Evolutionary conservation across 2,329 filamentous ascomycete genomes (phyloP).

Genomic region (Exophiala phaeomuriformis): DNA sequence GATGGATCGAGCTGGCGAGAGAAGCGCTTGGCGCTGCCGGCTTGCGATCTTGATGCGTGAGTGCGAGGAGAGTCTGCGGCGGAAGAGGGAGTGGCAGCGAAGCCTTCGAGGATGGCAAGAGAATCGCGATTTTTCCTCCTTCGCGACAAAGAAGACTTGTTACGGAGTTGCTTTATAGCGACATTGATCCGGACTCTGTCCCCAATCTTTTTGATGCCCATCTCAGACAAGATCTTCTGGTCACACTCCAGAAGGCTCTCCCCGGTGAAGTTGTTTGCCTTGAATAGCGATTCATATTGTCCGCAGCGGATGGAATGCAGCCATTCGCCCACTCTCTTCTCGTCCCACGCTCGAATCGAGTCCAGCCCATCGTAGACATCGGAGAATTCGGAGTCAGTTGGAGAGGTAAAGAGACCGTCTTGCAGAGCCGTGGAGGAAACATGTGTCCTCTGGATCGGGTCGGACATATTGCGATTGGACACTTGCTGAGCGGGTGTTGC

Average conservation of each 20-base stretch:
- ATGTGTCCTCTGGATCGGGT: slow-evolving; percentile 30
- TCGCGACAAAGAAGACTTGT: slow-evolving; percentile 66
- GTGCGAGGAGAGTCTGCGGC: slow-evolving; percentile 60
- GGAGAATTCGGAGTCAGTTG: slow-evolving; percentile 88
- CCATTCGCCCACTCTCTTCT: slow-evolving; percentile 86
- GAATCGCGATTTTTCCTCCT: slow-evolving; percentile 86
- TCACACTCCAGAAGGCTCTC: slow-evolving; percentile 96
- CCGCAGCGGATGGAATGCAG: slow-evolving; percentile 83
- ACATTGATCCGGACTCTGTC: slow-evolving; percentile 88
- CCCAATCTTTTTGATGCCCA: slow-evolving; percentile 96
- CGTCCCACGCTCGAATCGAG: slow-evolving; percentile 51
- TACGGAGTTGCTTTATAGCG: slow-evolving; percentile 74
- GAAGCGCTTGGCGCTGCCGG: slow-evolving; percentile 54
- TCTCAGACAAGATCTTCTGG: slow-evolving; percentile 90
- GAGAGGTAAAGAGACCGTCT: slow-evolving; percentile 58
- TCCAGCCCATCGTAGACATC: slow-evolving; percentile 66
- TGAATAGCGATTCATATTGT: slow-evolving; percentile 88
- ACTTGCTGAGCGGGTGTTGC: slow-evolving; percentile 22
- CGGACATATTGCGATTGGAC: slow-evolving; percentile 21
- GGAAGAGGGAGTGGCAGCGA: slow-evolving; percentile 51
- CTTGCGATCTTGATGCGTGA: slow-evolving; percentile 47
- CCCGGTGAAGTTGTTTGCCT: slow-evolving; percentile 91
- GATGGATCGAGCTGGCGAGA: slow-evolving; percentile 41
- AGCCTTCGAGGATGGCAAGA: slow-evolving; percentile 66
- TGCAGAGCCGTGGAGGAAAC: slow-evolving; percentile 34